phyloP scores from a whole-genome alignment of 2,329 filamentous ascomycete species.

The Endothia cerciana region DNA sequence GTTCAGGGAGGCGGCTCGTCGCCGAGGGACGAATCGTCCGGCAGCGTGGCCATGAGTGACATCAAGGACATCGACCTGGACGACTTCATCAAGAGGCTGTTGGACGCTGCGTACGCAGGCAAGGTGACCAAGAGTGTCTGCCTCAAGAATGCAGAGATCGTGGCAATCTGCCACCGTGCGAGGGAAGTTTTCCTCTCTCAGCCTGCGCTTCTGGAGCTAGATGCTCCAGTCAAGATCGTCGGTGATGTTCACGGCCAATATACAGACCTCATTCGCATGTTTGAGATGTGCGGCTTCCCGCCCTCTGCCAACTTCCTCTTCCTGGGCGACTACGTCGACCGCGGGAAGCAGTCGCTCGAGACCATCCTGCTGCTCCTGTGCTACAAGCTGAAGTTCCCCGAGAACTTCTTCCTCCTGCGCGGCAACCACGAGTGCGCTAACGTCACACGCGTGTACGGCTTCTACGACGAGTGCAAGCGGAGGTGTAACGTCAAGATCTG shows the following conservation, averaged over 20 bases:
- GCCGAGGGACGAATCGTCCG: constrained; percentile 51
- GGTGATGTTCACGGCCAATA: constrained; percentile 97
- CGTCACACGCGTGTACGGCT: constrained; percentile 92
- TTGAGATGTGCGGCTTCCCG: constrained; percentile 98
- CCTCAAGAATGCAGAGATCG: constrained; percentile 96
- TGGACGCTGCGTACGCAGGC: constrained; percentile 93
- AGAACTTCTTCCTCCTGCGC: constrained; percentile 94
- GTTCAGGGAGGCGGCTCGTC: constrained; percentile 55
- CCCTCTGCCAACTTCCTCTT: constrained; percentile 92
- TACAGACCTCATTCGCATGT: constrained; percentile 93
- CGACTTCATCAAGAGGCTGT: constrained; percentile 91
- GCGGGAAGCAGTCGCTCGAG: constrained; percentile 93
- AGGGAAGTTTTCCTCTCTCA: constrained; percentile 90
- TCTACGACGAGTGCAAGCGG: constrained; percentile 98
- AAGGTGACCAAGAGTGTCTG: constrained; percentile 98
- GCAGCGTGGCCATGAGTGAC: constrained; percentile 77
- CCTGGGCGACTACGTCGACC: constrained; percentile 93
- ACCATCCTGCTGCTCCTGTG: constrained; percentile 90
- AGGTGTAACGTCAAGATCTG: constrained; percentile 96
- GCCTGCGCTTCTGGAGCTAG: constrained; percentile 87
- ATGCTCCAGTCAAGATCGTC: constrained; percentile 96
- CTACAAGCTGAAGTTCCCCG: constrained; percentile 96
- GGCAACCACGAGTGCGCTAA: constrained; percentile 98
- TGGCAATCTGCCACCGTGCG: constrained; percentile 86
- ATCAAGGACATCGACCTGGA: constrained; percentile 93